phyloP scores from a whole-genome alignment of 345 rosid genomes.

The thale cress (Arabidopsis thaliana) region DNA sequence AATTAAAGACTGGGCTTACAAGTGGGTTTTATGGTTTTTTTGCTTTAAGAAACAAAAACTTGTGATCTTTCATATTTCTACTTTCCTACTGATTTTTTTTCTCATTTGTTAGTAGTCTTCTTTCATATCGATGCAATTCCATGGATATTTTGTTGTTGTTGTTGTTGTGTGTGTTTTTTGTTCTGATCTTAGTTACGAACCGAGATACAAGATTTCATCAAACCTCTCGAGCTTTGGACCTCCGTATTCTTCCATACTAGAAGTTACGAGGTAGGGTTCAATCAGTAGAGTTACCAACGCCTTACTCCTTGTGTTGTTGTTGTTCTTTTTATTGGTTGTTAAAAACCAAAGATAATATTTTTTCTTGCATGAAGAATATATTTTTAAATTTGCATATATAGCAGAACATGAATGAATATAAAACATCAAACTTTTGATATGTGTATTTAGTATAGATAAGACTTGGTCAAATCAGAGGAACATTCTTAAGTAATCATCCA shows the following conservation, averaged over 20 bases:
- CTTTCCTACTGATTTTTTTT: no score
- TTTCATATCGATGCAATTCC: neutral
- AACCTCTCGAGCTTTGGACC: neutral
- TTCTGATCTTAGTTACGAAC: neutral
- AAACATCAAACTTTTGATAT: constrained; percentile 28
- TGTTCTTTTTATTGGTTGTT: neutral
- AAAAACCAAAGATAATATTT: neutral
- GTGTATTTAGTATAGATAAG: neutral
- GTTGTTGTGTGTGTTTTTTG: neutral
- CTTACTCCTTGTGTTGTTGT: neutral
- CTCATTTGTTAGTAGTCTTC: no score
- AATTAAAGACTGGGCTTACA: neutral
- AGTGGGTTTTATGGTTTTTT: neutral
- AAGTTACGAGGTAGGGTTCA: neutral
- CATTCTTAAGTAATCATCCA: constrained; percentile 66
- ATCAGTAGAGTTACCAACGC: neutral
- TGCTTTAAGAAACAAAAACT: neutral
- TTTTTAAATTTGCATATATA: neutral
- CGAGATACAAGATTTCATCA: neutral
- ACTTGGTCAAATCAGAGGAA: constrained; percentile 36
- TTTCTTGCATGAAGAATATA: neutral
- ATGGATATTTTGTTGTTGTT: neutral
- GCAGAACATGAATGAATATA: constrained; percentile 8
- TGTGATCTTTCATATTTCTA: neutral
- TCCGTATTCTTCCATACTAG: neutral